Conservation (phyloP, 2,329 filamentous ascomycete species). For the Tolypocladium pustulatum region DNA sequence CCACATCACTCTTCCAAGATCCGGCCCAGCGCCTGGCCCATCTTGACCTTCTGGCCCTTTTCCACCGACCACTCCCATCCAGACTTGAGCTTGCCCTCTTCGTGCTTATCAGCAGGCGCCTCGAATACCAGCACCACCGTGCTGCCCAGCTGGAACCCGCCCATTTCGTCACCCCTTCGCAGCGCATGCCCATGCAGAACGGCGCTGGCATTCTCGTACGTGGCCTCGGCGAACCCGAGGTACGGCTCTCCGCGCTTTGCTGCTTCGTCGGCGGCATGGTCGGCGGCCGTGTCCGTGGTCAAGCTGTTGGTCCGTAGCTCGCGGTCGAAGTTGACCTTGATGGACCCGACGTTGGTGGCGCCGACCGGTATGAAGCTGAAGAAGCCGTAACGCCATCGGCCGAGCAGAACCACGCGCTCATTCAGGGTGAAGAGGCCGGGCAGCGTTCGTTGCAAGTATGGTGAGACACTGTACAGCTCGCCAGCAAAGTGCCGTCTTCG, state of each 20-base stretch:
- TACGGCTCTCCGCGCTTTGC: constrained; percentile 68
- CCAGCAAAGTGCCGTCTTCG: constrained; percentile 93
- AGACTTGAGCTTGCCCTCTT: constrained; percentile 42
- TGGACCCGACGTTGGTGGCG: constrained; percentile 93
- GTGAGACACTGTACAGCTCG: constrained; percentile 89
- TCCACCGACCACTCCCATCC: constrained; percentile 83
- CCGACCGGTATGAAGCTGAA: constrained; percentile 94
- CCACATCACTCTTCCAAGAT: constrained; percentile 43
- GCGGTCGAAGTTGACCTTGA: constrained; percentile 92
- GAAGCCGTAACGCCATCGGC: constrained; percentile 94
- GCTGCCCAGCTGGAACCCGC: constrained; percentile 90
- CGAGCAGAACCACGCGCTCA: constrained; percentile 86
- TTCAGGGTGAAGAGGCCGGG: constrained; percentile 95
- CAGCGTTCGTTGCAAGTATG: constrained; percentile 84
- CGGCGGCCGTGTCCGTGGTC: constrained; percentile 84
- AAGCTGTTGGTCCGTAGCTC: constrained; percentile 90
- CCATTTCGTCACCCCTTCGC: constrained; percentile 89
- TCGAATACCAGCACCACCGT: constrained; percentile 96
- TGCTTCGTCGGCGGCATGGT: constrained; percentile 74
- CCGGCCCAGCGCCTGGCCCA: constrained; percentile 76
- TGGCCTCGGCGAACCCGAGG: constrained; percentile 86
- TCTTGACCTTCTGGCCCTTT: constrained; percentile 78
- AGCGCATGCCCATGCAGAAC: constrained; percentile 77
- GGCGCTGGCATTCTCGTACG: constrained; percentile 66
- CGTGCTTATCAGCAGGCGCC: constrained; percentile 57